Evolutionary conservation across 179 eudicot genomes (phyloP).

Genomic region (Monotropa hypopitys): DNA sequence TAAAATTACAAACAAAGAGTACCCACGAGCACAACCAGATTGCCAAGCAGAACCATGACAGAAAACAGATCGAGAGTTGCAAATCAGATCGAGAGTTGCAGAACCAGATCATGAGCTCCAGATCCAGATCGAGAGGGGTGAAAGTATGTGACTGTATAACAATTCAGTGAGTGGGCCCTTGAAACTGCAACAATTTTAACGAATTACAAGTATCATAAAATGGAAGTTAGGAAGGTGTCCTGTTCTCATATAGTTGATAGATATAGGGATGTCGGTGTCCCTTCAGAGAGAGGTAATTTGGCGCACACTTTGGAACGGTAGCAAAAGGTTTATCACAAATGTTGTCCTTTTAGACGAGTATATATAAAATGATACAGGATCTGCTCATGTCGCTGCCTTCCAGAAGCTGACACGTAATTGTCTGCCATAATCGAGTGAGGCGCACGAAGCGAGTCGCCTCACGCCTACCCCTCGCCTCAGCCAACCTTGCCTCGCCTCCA

Average conservation of each 20-base stretch:
- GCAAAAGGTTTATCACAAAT: not conserved
- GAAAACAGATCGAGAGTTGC: too few species aligned
- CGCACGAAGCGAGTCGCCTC: too few species aligned
- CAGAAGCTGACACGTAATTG: not conserved
- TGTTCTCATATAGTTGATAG: not conserved
- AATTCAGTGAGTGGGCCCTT: not conserved
- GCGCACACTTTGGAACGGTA: not conserved
- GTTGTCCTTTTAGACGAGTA: not conserved
- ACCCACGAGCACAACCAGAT: too few species aligned
- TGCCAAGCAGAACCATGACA: too few species aligned
- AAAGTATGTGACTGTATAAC: not conserved
- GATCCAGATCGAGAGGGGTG: too few species aligned
- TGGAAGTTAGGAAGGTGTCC: not conserved
- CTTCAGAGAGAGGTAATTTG: not conserved
- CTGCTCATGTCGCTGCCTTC: not conserved
- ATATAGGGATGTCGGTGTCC: not conserved
- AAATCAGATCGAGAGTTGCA: too few species aligned
- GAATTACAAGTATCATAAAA: not conserved
- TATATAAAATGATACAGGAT: not conserved
- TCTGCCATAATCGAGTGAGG: too few species aligned
- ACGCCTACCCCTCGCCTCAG: too few species aligned
- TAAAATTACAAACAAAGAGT: too few species aligned
- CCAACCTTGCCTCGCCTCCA: too few species aligned
- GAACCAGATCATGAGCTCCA: too few species aligned
- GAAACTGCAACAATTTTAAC: not conserved